phyloP scores from a whole-genome alignment of 306 rosid species.

The Canavalia ensiformis region DNA sequence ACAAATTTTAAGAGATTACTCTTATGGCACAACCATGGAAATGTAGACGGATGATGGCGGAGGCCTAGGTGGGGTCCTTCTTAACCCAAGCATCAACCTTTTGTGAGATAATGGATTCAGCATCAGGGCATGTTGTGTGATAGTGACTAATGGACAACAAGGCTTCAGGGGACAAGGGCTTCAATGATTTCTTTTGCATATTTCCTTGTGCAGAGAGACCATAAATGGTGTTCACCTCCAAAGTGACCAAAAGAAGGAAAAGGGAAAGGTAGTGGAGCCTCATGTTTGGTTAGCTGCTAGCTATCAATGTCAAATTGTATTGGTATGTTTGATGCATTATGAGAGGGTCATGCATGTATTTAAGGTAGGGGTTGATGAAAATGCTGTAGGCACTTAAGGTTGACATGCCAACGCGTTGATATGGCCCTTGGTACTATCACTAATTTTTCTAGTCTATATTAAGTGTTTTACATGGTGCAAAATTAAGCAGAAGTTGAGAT shows the following conservation, averaged over 20 bases:
- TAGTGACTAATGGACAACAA: slow-evolving; percentile 64
- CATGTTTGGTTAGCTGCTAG: slow-evolving; percentile 49
- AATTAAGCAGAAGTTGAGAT: slow-evolving; percentile 24
- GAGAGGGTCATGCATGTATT: slow-evolving; percentile 47
- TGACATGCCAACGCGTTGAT: slow-evolving; percentile 60
- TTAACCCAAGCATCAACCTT: slow-evolving; percentile 69
- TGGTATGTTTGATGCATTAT: slow-evolving; percentile 24
- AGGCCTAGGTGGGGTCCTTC: slow-evolving; percentile 75
- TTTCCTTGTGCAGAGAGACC: slow-evolving; percentile 26
- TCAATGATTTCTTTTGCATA: background rate
- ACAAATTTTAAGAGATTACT: slow-evolving; percentile 55
- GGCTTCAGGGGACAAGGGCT: slow-evolving; percentile 46
- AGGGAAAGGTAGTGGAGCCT: slow-evolving; percentile 45
- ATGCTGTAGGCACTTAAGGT: slow-evolving; percentile 66
- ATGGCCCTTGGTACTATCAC: slow-evolving; percentile 24
- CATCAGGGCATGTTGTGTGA: slow-evolving; percentile 64
- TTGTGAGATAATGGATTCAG: slow-evolving; percentile 74
- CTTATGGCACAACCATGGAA: slow-evolving; percentile 86
- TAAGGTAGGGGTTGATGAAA: slow-evolving; percentile 37
- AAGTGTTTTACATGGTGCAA: slow-evolving; percentile 48
- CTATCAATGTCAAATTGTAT: slow-evolving; percentile 23
- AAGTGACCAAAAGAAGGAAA: slow-evolving; percentile 50
- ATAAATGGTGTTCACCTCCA: slow-evolving; percentile 44
- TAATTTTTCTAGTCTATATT: background rate
- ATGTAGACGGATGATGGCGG: slow-evolving; percentile 79